Base-by-base conservation (phyloP, 352 stramenopile species). In the Globisporangium nunn region DNA sequence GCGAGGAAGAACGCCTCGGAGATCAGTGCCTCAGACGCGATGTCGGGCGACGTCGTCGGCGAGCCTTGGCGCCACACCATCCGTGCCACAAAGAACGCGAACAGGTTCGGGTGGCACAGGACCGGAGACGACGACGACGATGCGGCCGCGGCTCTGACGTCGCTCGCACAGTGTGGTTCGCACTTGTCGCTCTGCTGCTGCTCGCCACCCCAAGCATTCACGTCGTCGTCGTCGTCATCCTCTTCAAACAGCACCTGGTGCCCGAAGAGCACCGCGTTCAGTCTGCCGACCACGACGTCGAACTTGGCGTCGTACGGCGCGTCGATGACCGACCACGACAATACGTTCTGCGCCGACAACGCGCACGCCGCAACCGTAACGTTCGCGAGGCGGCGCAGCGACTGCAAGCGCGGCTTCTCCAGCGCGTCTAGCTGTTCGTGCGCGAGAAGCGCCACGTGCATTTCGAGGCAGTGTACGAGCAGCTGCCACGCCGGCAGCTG, bases 161-260 rank as follows among this genome's bases (percentile, higher is more conserved):
- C 49, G 39, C 64, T 17, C 70, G 59, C 10, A 59, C 64, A 23
- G 7, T 49, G 40, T 45, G 12, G 41, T 62, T 52, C 17, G 51
- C 46, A 10, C 33, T 37, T 8, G 33, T 37, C 33, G 23, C 23
- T 1, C 23, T 23, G 23, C 23, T 23, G 23, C 23, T 23, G 23
- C 23, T 23, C 23, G 23, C 23, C 23, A 23, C 23, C 23, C 23
- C 23, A 23, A 23, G 23, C 23, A 23, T 23, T 23, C 23, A 23
- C 5, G 17, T 43, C 46, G 4, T 28, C 18, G 8, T 54, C 41
- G n/a, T 43, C 43, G 31, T 58, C 58, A 28, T 87, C 77, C 61
- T 88, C 72, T 44, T 83, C 74, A 57, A 89, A 89, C 4, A 91
- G 58, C 10, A 91, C 81, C 43, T 80, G 75, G 33, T 82, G 74